Evolutionary conservation across 768 basidiomycete genomes (phyloP).

Genomic region (Harrya chromipes): DNA sequence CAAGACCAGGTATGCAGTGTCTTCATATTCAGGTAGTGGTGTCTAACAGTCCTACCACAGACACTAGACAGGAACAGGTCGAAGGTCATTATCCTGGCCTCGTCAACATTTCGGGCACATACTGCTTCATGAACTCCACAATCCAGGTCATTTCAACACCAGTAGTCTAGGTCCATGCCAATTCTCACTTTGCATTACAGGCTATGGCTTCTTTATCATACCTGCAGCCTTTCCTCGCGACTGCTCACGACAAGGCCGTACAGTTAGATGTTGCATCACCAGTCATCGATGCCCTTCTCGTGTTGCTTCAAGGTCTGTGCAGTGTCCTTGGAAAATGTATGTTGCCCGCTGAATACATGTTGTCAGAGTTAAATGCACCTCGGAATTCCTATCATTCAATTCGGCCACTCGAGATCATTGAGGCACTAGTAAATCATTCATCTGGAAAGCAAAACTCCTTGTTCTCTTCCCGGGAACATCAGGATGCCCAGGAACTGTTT

Average conservation of each 20-base stretch:
- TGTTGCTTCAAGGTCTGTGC: constrained; percentile 62
- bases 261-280: constrained; percentile 80
- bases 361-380: constrained; percentile 63
- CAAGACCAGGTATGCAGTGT: constrained; percentile 26
- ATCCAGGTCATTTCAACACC: constrained; percentile 58
- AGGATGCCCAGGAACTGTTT: constrained; percentile 98
- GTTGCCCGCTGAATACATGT: constrained; percentile 1
- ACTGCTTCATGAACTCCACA: constrained; percentile 98
- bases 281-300: constrained; percentile 76
- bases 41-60: constrained; percentile 12
- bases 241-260: constrained; percentile 74
- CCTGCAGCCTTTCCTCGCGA: constrained; percentile 75
- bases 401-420: constrained; percentile 70
- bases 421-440: constrained; percentile 57
- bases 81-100: constrained; percentile 79
- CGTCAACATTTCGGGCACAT: constrained; percentile 93
- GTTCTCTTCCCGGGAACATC: constrained; percentile 89
- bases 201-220: constrained; percentile 86
- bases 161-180: neutral
- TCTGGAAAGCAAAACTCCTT: constrained; percentile 57
- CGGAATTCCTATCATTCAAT: constrained; percentile 55
- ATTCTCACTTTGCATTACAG: constrained; percentile 39
- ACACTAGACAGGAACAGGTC: constrained; percentile 20
- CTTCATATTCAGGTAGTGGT: neutral
- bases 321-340: neutral